Conservation (phyloP, 768 basidiomycete genomes). For the Ramaria sp. region DNA sequence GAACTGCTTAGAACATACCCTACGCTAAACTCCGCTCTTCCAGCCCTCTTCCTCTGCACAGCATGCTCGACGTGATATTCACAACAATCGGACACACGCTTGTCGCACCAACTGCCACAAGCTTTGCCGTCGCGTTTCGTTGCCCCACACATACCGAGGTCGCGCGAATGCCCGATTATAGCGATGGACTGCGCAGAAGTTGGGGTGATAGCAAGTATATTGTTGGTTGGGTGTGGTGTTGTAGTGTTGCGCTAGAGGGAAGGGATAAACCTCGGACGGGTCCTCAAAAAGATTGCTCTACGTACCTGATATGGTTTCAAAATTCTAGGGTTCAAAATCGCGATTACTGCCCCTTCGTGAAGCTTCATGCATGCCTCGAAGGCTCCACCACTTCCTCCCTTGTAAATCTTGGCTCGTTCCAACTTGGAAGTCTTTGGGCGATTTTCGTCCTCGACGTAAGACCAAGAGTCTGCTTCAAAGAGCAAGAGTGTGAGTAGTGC, state of each 20-base stretch:
- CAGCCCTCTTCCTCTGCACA: conserved; percentile 60
- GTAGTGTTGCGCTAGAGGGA: conserved; percentile 17
- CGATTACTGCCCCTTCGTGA: conserved; percentile 82
- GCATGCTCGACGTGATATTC: conserved; percentile 86
- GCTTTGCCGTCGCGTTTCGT: conserved; percentile 65
- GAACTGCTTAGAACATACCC: conserved; percentile 43
- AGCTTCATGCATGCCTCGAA: conserved; percentile 83
- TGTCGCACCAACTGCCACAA: conserved; percentile 89
- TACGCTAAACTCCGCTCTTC: conserved; percentile 74
- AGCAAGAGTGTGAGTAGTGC: conserved; percentile 74
- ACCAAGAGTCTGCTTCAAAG: conserved; percentile 76
- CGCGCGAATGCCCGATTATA: conserved; percentile 76
- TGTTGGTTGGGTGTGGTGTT: conserved; percentile 64
- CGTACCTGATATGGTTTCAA: conserved; percentile 75
- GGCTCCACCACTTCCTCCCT: conserved; percentile 85
- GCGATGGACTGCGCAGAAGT: conserved; percentile 68
- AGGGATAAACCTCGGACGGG: neutral
- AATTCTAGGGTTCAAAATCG: conserved; percentile 79
- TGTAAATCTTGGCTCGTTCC: conserved; percentile 44
- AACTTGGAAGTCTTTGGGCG: conserved; percentile 23
- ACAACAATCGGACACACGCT: conserved; percentile 75
- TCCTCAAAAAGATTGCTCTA: conserved; percentile 34
- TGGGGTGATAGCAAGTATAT: conserved; percentile 83
- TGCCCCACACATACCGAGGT: conserved; percentile 80
- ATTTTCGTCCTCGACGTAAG: conserved; percentile 40